These are phyloP conservation scores for Actinomortierella wolfii DNA, from an alignment of 371 early-diverging fungal genomes.

Conservation along the genomic window DNA sequence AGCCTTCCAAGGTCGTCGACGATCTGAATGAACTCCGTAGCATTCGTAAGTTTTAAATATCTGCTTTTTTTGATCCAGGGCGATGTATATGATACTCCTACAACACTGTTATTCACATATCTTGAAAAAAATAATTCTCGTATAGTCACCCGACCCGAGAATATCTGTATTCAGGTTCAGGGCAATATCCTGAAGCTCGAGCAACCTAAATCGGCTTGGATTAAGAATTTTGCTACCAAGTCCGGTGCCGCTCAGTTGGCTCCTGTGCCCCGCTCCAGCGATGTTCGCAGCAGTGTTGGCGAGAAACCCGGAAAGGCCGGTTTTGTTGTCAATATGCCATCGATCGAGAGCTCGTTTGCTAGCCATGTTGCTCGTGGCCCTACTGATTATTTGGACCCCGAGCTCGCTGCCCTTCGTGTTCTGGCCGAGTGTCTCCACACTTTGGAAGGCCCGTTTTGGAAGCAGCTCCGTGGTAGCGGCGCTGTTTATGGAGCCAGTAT, in stretches of 20 bases:
- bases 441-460: slow-evolving; percentile 72
- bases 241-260: slow-evolving; percentile 17
- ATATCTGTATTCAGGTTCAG: slow-evolving; percentile 64
- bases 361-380: slow-evolving; percentile 57
- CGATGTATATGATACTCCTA: neutral
- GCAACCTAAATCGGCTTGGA: slow-evolving; percentile 53
- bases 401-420: slow-evolving; percentile 62
- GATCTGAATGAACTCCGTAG: slow-evolving; percentile 61
- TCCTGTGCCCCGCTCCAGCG: slow-evolving; percentile 56
- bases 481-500: slow-evolving; percentile 66
- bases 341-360: slow-evolving; percentile 68
- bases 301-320: slow-evolving; percentile 58
- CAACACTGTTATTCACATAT: neutral
- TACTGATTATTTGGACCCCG: slow-evolving; percentile 56
- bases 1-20: slow-evolving; percentile 52
- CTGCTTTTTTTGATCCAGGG: too few species aligned
- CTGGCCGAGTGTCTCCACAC: slow-evolving; percentile 65
- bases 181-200: slow-evolving; percentile 60
- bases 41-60: slow-evolving; percentile 50
- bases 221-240: slow-evolving; percentile 45
- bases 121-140: too few species aligned
- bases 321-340: slow-evolving; percentile 58
- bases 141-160: slow-evolving; percentile 60
- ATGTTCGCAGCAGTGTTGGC: slow-evolving; percentile 57
- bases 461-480: slow-evolving; percentile 70